Base-by-base conservation (phyloP, 805 yeast species). In the Starmerella apicola region DNA sequence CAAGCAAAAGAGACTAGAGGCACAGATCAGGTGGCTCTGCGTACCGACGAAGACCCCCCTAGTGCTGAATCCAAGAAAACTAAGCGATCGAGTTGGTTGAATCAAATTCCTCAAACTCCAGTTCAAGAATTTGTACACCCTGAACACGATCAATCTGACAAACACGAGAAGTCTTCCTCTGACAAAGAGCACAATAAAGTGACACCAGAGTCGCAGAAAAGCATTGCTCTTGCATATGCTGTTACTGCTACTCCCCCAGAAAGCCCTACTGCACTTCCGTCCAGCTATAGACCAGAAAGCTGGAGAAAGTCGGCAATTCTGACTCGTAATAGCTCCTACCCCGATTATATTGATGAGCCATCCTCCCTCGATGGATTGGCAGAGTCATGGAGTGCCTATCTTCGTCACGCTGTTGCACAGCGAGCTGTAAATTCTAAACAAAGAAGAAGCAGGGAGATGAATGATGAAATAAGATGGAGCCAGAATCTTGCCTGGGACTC, bases 401-500 rank as follows among this genome's bases (percentile, higher is more conserved):
- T 59, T 20, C 49, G 53, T 15, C 46, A 52, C 9, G 57, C 60
- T 1, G 50, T 59, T 34, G 62, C 62, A 3, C 49, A 51, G 6
- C 45, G 62, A 3, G 59, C 55, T 4, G 42, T 54, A 2, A 45
- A 52, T 10, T 42, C 29, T 3, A 37, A 41, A 19, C 35, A 43
- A 12, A 34, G 41, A 10, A 30, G 34, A 19, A 34, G 40, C 28
- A 21, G 38, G 34, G 47, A 46, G 26, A 34, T 30, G 34, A 31
- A 23, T 1, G 34, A 38, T 22, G 50, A 46, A 18, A 10, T 19
- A 8, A 30, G 45, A 8, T 46, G 50, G 50, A 39, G 43, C 26
- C 18, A 24, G 15, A 39, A 41, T 19, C 17, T 38, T 3, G 29
- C 27, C 7, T 45, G 39, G 35, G 44, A 39, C 15, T 43, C 49